Evolutionary conservation across 495 filamentous ascomycete genomes (phyloP), one percentile per base, ranked within the genome.

Genomic region (Aspergillus incahuasiensis): DNA sequence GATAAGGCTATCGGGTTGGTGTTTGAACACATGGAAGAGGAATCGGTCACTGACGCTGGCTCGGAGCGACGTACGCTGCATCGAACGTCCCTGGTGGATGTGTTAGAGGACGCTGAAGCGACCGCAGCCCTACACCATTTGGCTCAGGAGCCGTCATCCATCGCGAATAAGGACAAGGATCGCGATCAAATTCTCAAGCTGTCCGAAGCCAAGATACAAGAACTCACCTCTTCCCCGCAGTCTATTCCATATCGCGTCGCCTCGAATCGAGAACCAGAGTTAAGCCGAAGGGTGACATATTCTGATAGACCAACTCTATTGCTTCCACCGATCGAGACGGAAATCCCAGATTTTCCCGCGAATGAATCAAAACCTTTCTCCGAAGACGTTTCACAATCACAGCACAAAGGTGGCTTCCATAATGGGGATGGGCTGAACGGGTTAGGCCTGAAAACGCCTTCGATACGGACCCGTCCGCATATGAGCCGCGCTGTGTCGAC

Each of bases 191-290:
- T 79, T n/a, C 60, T 78, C 57, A 83, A 79, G 49, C 56, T 83
- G 32, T 79, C 79, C 6, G 72, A 77, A 18, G 69, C 71, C 42
- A 76, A 82, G 59, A 81, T 82, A 32, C 72, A 82, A 52, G 79
- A 80, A 52, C 71, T 83, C 25, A 80, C 77, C 21, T 80, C 79
- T 2, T 79, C 79, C 16, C 79, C 80, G 16, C 71, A 82, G 9
- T 81, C 77, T 19, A 72, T 82, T 11, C 79, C 80, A 1, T 65
- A 71, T 43, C 68, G 65, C 13, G 64, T 67, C 28, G 59, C 59
- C 19, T 57, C 64, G 18, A 64, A 72, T 24, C 38, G 28, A 19
- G 63, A 63, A 9, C 48, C 54, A 6, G 64, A 35, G 11, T 30
- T 8, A 9, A 42, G 62, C n/a, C 60, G 60, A 49, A 62, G 64